Percentiles rank a stretch among this genome's conserved stretches.
Evolutionary conservation across 169 alveolate species (phyloP).

Genomic region (Pseudocohnilembus persalinus): DNA sequence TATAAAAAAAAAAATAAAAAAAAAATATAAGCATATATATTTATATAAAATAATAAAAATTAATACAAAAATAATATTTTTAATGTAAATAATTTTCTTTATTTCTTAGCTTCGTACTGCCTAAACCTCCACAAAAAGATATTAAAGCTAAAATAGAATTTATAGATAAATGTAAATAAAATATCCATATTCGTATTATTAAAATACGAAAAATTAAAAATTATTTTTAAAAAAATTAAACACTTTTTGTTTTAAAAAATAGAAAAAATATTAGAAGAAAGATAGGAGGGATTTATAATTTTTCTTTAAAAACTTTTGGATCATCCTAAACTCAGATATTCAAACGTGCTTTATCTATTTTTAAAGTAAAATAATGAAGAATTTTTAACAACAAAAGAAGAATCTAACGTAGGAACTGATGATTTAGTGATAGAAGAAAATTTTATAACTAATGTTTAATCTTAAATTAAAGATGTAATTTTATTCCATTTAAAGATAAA

Average conservation of each 20-base stretch:
- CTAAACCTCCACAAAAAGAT: not conserved
- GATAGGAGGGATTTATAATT: not conserved
- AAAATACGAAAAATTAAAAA: no score
- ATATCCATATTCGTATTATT: no score
- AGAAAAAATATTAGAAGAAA: not conserved
- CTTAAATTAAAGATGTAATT: not conserved
- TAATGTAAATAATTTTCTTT: no score
- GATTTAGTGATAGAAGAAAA: not conserved
- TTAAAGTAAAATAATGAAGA: not conserved
- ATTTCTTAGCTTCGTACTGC: not conserved
- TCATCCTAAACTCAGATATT: not conserved
- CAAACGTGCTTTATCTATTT: not conserved
- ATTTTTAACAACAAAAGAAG: not conserved
- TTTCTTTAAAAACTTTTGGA: no score
- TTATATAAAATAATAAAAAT: no score
- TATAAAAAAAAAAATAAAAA: no score
- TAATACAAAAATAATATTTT: no score
- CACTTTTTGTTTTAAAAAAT: no score
- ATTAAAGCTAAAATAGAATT: not conserved
- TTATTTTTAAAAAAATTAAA: no score
- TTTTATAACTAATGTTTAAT: not conserved
- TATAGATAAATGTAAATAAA: not conserved
- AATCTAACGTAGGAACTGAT: not conserved
- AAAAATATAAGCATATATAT: not conserved
- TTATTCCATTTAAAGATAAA: no score